Evolutionary conservation across 2,329 filamentous ascomycete species (phyloP).

Genomic region (Setomelanomma holmii): DNA sequence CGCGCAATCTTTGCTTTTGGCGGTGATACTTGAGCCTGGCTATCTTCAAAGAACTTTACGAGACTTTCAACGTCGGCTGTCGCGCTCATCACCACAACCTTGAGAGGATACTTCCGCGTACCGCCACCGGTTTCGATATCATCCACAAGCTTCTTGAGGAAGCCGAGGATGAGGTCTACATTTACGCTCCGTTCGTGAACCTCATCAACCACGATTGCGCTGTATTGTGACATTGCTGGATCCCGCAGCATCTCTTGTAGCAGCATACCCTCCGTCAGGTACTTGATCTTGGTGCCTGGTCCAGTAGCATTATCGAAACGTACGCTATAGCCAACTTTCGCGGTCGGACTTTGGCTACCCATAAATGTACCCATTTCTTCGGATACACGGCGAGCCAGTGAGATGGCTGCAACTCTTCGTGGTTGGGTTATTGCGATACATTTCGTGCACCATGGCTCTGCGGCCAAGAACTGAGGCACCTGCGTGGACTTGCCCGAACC

Average conservation of each 20-base stretch:
- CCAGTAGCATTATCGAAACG: constrained; percentile 89
- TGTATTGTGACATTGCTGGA: constrained; percentile 82
- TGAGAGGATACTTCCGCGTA: constrained; percentile 67
- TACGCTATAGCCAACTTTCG: constrained; percentile 87
- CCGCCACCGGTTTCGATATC: constrained; percentile 70
- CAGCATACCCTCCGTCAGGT: constrained; percentile 94
- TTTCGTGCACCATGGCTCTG: constrained; percentile 81
- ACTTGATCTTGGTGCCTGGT: constrained; percentile 87
- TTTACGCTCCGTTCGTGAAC: constrained; percentile 93
- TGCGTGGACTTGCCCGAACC: constrained; percentile 98
- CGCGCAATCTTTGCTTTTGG: neutral
- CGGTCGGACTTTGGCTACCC: constrained; percentile 64
- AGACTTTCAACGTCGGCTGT: constrained; percentile 88
- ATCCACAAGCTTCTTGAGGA: constrained; percentile 78
- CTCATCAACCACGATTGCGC: constrained; percentile 90
- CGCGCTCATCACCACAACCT: constrained; percentile 95
- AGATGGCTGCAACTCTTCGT: constrained; percentile 90
- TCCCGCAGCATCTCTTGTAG: constrained; percentile 92
- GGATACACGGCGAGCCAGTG: constrained; percentile 85
- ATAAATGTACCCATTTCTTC: constrained; percentile 77
- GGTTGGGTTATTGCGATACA: constrained; percentile 91
- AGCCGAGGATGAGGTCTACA: constrained; percentile 88
- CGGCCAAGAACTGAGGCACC: constrained; percentile 85
- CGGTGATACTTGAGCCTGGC: constrained; percentile 4
- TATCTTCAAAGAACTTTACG: constrained; percentile 72